phyloP scores from a whole-genome alignment of 768 basidiomycete species.

The Leccinum boreale region DNA sequence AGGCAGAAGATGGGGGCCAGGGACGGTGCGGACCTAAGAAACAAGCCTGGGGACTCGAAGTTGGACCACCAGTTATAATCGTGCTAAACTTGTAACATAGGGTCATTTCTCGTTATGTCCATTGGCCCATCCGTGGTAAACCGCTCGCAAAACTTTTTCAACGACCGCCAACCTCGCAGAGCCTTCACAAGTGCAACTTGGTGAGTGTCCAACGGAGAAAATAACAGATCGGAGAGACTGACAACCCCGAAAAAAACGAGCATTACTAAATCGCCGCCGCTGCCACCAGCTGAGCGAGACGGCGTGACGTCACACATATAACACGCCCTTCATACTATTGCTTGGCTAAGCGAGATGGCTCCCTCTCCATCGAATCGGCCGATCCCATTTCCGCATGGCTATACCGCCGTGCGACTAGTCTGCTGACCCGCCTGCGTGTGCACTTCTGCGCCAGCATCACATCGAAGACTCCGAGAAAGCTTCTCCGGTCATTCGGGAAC shows the following conservation, averaged over 20 bases:
- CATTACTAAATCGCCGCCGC: too few relatives aligned
- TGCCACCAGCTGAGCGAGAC: too few relatives aligned
- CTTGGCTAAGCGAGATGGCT: not conserved
- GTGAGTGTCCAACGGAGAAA: too few relatives aligned
- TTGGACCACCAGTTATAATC: not conserved
- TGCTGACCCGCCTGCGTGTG: not conserved
- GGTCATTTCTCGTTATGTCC: conserved; percentile 17
- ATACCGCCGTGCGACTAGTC: not conserved
- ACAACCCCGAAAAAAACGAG: too few relatives aligned
- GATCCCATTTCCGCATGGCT: not conserved
- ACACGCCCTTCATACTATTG: too few relatives aligned
- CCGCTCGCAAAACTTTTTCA: not conserved
- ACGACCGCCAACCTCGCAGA: not conserved
- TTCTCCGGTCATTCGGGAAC: not conserved
- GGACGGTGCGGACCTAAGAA: conserved; percentile 11
- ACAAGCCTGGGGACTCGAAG: conserved; percentile 9
- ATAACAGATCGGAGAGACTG: too few relatives aligned
- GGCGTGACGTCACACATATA: not conserved
- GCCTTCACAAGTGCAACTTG: too few relatives aligned
- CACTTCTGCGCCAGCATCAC: not conserved
- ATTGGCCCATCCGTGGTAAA: not conserved
- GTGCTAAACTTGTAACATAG: conserved; percentile 21
- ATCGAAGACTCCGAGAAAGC: not conserved
- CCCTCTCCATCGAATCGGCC: not conserved
- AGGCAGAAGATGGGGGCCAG: not conserved